Evolutionary conservation across 768 basidiomycete species (phyloP).

Genomic region (Asterophora parasitica): DNA sequence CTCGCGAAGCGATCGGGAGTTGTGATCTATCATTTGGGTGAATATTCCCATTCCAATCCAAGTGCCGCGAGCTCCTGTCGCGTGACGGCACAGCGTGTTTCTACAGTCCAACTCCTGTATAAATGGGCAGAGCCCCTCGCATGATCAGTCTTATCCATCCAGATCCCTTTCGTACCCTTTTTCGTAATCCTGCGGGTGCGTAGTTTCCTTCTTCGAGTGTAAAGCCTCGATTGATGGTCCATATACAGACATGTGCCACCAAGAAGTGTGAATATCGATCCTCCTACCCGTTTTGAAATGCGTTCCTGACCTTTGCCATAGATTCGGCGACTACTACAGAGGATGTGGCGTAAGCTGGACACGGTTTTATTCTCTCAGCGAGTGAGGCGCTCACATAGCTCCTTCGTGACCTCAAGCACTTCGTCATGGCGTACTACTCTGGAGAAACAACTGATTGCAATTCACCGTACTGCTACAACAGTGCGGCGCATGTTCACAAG

Average conservation of each 20-base stretch:
- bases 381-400: conserved; percentile 4
- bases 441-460: conserved; percentile 56
- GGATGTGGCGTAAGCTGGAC: conserved; percentile 33
- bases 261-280: conserved; percentile 44
- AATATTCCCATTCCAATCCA: conserved; percentile 13
- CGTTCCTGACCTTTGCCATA: conserved; percentile 18
- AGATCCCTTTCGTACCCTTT: conserved; percentile 8
- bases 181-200: conserved; percentile 5
- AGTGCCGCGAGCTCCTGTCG: conserved; percentile 22
- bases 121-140: conserved; percentile 14
- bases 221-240: conserved; percentile 4
- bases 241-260: conserved; percentile 43
- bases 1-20: conserved; percentile 15
- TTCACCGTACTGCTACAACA: conserved; percentile 44
- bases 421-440: conserved; percentile 57
- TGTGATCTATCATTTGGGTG: conserved; percentile 14
- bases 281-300: conserved; percentile 1
- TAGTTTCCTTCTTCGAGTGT: background rate
- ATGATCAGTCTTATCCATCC: conserved; percentile 17
- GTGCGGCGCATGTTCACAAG: conserved; percentile 55
- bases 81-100: conserved; percentile 27
- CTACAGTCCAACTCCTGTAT: conserved; percentile 19
- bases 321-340: conserved; percentile 41
- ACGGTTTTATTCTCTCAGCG: conserved; percentile 11
- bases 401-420: conserved; percentile 41